Percentiles rank a stretch among this genome's conserved stretches.
These are phyloP conservation scores for Scleroderma citrinum DNA, from an alignment of 768 basidiomycete species.

Conservation along the genomic window DNA sequence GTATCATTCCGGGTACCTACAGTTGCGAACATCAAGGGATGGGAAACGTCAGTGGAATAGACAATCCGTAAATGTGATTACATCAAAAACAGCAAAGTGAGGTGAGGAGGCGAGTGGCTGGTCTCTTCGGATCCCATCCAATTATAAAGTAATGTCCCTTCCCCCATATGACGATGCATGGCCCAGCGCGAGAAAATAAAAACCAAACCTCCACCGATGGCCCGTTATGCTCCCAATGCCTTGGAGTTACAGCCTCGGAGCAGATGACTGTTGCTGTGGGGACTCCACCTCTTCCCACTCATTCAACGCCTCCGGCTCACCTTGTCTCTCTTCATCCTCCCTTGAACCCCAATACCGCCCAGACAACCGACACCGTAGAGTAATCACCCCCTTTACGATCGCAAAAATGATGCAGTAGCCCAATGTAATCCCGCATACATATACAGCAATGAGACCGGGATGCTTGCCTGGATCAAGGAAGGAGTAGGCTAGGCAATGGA, in stretches of 20 bases:
- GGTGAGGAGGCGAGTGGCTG: too few relatives aligned
- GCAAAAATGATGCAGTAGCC: constrained; percentile 49
- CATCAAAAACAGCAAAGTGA: background rate
- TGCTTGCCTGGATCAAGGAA: constrained; percentile 55
- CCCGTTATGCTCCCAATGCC: background rate
- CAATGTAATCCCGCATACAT: constrained; percentile 54
- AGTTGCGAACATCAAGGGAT: background rate
- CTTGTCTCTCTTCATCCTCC: constrained; percentile 4
- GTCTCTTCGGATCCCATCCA: too few relatives aligned
- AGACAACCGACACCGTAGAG: constrained; percentile 33
- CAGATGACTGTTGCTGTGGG: background rate
- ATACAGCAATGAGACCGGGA: constrained; percentile 44
- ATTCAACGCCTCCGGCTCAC: constrained; percentile 25
- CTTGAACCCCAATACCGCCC: constrained; percentile 5
- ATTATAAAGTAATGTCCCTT: too few relatives aligned
- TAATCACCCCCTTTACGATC: constrained; percentile 37
- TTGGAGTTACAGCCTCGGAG: background rate
- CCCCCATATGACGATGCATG: too few relatives aligned
- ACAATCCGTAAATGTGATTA: background rate
- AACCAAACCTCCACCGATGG: background rate
- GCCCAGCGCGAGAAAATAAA: background rate
- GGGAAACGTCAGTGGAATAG: background rate
- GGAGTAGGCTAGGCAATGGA: constrained; percentile 44
- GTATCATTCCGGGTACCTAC: too few relatives aligned
- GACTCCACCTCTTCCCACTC: constrained; percentile 43